Evolutionary conservation across 495 filamentous ascomycete species (phyloP).

Genomic region (Xylaria palmicola): DNA sequence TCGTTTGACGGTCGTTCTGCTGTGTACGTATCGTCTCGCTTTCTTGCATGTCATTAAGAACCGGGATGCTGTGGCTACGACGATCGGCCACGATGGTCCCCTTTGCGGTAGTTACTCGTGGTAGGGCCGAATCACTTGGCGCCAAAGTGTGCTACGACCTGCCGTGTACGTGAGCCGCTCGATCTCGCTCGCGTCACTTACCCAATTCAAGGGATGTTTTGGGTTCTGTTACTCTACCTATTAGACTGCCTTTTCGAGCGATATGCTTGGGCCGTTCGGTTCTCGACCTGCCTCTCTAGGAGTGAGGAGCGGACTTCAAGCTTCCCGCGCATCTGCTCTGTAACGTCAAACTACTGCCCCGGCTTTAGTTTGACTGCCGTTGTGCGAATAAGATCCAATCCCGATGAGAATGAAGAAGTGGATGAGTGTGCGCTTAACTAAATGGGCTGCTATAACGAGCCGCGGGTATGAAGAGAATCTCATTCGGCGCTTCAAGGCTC

Average conservation of each 20-base stretch:
- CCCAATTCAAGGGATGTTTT: background rate
- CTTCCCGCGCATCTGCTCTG: background rate
- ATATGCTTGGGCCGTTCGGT: background rate
- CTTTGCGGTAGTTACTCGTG: background rate
- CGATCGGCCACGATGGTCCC: background rate
- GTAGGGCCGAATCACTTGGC: constrained; percentile 8
- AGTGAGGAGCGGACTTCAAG: background rate
- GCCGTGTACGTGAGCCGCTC: background rate
- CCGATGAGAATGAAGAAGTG: background rate
- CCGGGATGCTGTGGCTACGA: background rate
- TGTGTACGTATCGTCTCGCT: too few relatives aligned
- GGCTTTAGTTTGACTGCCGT: background rate
- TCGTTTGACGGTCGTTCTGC: too few relatives aligned
- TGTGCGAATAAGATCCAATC: background rate
- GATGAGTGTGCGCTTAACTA: background rate
- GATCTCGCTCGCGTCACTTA: background rate
- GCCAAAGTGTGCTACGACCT: background rate
- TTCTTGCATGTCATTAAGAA: too few relatives aligned
- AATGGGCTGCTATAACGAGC: background rate
- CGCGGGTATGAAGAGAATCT: background rate
- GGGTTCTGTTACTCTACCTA: background rate
- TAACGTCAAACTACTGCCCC: background rate
- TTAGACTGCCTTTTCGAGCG: background rate
- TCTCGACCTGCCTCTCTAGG: constrained; percentile 1
- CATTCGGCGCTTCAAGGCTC: background rate